Evolutionary conservation across 2,329 filamentous ascomycete genomes (phyloP), one percentile per base, ranked within the genome.

Genomic region (Beauveria caledonica): DNA sequence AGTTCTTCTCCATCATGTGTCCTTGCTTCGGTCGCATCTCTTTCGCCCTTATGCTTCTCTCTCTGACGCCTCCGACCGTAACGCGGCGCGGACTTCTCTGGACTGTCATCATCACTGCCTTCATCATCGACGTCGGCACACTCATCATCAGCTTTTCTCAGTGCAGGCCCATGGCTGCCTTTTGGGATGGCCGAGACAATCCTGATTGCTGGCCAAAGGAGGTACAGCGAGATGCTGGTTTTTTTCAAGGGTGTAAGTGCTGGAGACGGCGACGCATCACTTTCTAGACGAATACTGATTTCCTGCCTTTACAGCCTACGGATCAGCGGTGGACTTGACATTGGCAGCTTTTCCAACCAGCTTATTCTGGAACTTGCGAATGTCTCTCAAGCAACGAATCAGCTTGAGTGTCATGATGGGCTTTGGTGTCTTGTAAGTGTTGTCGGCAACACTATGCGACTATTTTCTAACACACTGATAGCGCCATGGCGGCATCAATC

Each of bases 1-100:
- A 54, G n/a, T 54, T 54, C 33, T 54, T 54, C 40, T 54, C 51
- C 51, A 54, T 54, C 10, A 54, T 54, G 51, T 54, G 51, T 10
- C 51, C 51, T 7, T 54, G 51, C 51, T 54, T 54, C 19, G 51
- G 51, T 44, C 51, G 51, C 33, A 54, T 54, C 10, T 54, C 51
- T 11, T 54, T 54, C 19, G 51, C 51, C 19, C 33, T 54, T 13
- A 54, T 54, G 51, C 51, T 54, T 2, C 33, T 54, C 3, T 54
- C 51, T 36, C 51, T 54, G 17, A 54, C 51, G 19, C 48, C 48
- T 4, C 48, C 48, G 48, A 51, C 48, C 27, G 48, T 51, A 8
- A 51, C 48, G 48, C 25, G 48, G 5, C 48, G 48, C 48, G 27
- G 48, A n/a, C 25, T 51, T 17, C 48, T 51, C 48, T 51, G 48